Conservation (phyloP, 306 rosid genomes). For the Betula pendula region DNA sequence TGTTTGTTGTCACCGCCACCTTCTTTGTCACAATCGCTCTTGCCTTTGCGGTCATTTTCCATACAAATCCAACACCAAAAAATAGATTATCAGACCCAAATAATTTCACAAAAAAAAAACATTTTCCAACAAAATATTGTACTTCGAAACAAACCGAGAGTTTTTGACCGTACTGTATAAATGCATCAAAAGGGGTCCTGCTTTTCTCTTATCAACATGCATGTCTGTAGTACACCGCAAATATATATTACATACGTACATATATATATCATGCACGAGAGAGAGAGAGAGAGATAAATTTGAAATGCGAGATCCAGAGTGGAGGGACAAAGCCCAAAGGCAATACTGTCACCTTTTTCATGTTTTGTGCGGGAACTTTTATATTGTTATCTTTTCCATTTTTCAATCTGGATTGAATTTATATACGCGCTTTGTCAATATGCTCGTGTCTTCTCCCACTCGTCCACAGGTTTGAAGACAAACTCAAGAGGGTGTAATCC, state of each 20-base stretch:
- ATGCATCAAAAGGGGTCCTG: conserved; percentile 8
- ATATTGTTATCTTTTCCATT: conserved; percentile 8
- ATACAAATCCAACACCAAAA: too few relatives aligned
- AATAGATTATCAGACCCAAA: too few relatives aligned
- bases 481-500: conserved; percentile 34
- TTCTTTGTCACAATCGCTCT: too few relatives aligned
- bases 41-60: too few relatives aligned
- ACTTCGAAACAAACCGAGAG: too few relatives aligned
- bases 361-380: conserved; percentile 19
- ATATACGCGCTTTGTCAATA: conserved; percentile 46
- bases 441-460: conserved; percentile 54
- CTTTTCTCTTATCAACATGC: not conserved
- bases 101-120: too few relatives aligned
- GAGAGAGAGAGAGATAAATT: conserved; percentile 17
- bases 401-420: conserved; percentile 24
- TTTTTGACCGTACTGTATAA: conserved; percentile 19
- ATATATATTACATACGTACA: too few relatives aligned
- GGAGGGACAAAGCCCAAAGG: conserved; percentile 61
- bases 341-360: conserved; percentile 38
- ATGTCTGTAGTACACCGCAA: not conserved
- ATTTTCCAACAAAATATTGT: too few relatives aligned
- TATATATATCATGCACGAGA: not conserved
- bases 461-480: conserved; percentile 62
- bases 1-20: too few relatives aligned
- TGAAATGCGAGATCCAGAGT: conserved; percentile 31